Base-by-base conservation (phyloP, 371 early-diverging fungal species). In the Saksenaea vasiformis region DNA sequence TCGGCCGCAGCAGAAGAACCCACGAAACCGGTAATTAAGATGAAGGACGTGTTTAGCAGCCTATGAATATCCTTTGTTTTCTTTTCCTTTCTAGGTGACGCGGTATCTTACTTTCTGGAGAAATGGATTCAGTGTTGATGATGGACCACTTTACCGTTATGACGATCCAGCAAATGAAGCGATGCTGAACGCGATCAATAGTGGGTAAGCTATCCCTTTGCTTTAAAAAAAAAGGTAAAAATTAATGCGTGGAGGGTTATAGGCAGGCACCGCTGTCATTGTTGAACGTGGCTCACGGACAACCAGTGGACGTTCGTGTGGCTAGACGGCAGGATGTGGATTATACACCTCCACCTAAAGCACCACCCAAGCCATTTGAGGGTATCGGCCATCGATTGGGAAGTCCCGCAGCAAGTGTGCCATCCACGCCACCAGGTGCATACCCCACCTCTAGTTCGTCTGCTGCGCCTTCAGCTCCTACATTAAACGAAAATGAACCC, bases 111-210 rank as follows among this genome's bases (percentile, higher is more conserved):
- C 95, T 4, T 96, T 98, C 66, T 98, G 97, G 96, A 84, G 90
- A 56, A 90, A 97, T 70, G 98, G 98, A 34, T 97, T 98, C 70
- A 94, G 91, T 61, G 85, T 98, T 58, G 98, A 94, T 38, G 97
- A 97, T 67, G 98, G 98, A 0, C 93, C 93, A 0, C 75, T 98
- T 47, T 79, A 89, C 67, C 75, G 82, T 41, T 95, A 93, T 65
- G 86, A 90, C 44, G 95, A 95, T 67, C 97, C 98, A 11, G 88
- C 84, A 51, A 96, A 92, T 76, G 85, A 91, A 68, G 89, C 90
- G 64, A 84, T 94, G 66, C 76, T 98, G 67, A 79, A 85, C 51
- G 87, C 91, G 11, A 94, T 98, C 62, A 91, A 95, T 60, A 87
- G 85, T 59, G 98, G 96, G 92, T 93, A 84, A 57, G 73, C 1